Percentiles rank a stretch among this genome's conserved stretches.
These are phyloP conservation scores for Chlorella vulgaris DNA, from an alignment of 139 green algal species.

Conservation along the genomic window DNA sequence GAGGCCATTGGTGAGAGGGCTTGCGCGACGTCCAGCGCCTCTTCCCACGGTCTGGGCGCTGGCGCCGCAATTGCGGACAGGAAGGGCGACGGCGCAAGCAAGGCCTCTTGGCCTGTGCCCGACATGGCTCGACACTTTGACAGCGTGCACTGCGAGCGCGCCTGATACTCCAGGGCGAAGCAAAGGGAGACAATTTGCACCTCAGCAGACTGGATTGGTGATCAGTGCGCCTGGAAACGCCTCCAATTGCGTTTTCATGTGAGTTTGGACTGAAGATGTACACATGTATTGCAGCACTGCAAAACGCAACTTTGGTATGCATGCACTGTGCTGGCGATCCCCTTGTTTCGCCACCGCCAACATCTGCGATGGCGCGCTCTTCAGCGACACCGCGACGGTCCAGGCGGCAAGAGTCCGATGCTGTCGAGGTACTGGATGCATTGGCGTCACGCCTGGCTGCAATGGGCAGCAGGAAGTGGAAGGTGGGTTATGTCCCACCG, in stretches of 20 bases:
- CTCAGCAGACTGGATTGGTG: too few relatives aligned
- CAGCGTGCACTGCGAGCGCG: too few relatives aligned
- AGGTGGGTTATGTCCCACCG: background rate
- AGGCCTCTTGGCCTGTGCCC: background rate
- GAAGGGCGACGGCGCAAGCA: background rate
- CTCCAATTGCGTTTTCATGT: too few relatives aligned
- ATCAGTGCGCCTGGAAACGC: too few relatives aligned
- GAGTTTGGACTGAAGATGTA: too few relatives aligned
- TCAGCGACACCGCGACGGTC: too few relatives aligned
- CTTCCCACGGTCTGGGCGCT: background rate
- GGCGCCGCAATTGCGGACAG: background rate
- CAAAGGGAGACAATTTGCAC: too few relatives aligned
- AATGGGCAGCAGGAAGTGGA: slow-evolving; percentile 11
- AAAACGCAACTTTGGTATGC: too few relatives aligned
- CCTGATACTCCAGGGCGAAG: too few relatives aligned
- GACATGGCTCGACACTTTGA: background rate
- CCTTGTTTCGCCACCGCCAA: background rate
- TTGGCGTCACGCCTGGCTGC: background rate
- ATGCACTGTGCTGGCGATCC: too few relatives aligned
- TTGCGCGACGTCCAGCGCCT: background rate
- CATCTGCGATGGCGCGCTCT: background rate
- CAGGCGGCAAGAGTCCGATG: background rate
- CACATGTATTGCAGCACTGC: too few relatives aligned
- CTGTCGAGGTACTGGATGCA: slow-evolving; percentile 1
- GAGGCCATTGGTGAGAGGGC: background rate